A percentile compares a stretch with the other conserved stretches of the same genome.
Evolutionary conservation across 805 yeast species (phyloP).

Genomic region (Candida broadrunensis): DNA sequence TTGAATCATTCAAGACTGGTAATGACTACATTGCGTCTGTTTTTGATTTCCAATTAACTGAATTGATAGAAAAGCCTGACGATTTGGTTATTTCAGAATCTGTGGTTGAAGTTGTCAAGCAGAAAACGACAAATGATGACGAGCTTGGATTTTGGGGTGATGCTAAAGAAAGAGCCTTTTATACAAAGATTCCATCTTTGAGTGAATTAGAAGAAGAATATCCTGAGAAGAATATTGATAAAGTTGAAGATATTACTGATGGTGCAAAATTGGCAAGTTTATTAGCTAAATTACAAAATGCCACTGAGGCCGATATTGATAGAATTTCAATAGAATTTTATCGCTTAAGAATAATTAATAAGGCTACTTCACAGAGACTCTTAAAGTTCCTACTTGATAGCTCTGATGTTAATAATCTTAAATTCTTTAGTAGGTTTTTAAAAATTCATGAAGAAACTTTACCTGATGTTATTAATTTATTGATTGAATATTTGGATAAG

Average conservation of each 20-base stretch:
- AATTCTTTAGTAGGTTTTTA: conserved; percentile 62
- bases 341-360: conserved; percentile 55
- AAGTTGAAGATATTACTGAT: conserved; percentile 15
- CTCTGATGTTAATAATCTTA: conserved; percentile 43
- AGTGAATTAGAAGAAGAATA: conserved; percentile 17
- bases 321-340: conserved; percentile 47
- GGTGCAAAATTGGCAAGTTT: conserved; percentile 44
- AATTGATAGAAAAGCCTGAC: conserved; percentile 1
- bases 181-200: conserved; percentile 50
- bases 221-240: conserved; percentile 7
- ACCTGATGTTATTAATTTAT: conserved; percentile 48
- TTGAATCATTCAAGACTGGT: conserved; percentile 43
- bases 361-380: conserved; percentile 66
- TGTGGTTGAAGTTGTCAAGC: conserved; percentile 20
- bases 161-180: conserved; percentile 62
- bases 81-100: conserved; percentile 4
- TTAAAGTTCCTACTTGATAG: conserved; percentile 52
- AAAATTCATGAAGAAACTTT: conserved; percentile 53
- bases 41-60: conserved; percentile 24
- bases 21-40: conserved; percentile 43
- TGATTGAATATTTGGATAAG: conserved; percentile 53
- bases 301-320: conserved; percentile 51
- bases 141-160: conserved; percentile 55
- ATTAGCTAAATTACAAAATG: conserved; percentile 40
- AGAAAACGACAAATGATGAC: conserved; percentile 19